Evolutionary conservation across 2,329 filamentous ascomycete genomes (phyloP), one percentile per base, ranked within the genome.

Genomic region (Thermomyces lanuginosus): DNA sequence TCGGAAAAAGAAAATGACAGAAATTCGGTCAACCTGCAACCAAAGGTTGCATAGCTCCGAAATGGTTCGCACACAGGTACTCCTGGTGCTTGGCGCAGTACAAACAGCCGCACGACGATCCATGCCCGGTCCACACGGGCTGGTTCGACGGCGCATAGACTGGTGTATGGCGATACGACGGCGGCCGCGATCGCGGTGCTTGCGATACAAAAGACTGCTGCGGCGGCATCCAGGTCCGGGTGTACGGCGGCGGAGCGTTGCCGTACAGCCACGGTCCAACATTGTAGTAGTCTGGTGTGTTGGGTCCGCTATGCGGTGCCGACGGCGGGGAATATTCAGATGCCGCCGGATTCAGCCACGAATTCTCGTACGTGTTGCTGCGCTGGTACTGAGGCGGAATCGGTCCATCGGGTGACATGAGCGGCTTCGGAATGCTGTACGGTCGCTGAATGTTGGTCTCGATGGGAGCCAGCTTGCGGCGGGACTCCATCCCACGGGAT

Each of bases 371-470:
- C 24, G 50, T 46, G 16, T 49, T 50, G 39, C 39, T 47, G 27
- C 55, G 53, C 47, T 66, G 63, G 39, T 60, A 58, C 37, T 65
- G 63, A 19, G 51, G 59, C 41, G 53, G 58, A 37, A 63, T 65
- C 8, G 53, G 51, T 21, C 55, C 56, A 40, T 61, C 53, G 19
- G 55, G 57, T 24, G 58, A 61, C 43, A 60, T 51, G 8, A 61
- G 46, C 4, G 55, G 52, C 42, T 69, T 67, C 37, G 61, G 55
- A 31, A 61, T 42, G 23, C 57, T 52, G 31, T 60, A 54, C 38
- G 59, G 52, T 31, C 68, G 61, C 35, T 68, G 56, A 30, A 76
- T 54, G 36, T 66, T 72, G 27, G 73, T 78, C 41, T 78, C 69
- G 35, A 79, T 66, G 16, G 72, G 69, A 26, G 66, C 65, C 38